Conservation (phyloP, 169 alveolate genomes). For the Plasmodium yoelii region DNA sequence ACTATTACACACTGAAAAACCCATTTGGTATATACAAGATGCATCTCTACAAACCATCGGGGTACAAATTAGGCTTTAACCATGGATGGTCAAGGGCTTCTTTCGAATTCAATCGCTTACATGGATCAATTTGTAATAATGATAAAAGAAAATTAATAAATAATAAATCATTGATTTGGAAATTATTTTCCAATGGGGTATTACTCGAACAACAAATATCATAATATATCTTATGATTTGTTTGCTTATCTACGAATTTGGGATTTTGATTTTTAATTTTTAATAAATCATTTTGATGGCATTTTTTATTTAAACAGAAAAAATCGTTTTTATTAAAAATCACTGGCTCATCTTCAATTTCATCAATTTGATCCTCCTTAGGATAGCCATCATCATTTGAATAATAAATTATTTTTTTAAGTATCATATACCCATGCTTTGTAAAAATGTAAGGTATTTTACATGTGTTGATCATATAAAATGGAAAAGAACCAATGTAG, state of each 20-base stretch:
- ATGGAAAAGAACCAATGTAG: constrained; percentile 87
- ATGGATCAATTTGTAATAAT: constrained; percentile 89
- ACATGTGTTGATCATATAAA: constrained; percentile 81
- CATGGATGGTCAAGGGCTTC: constrained; percentile 96
- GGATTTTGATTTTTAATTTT: constrained; percentile 7
- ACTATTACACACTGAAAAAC: no score
- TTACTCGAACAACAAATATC: constrained; percentile 75
- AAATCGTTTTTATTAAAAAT: constrained; percentile 69
- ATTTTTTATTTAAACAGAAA: constrained; percentile 56
- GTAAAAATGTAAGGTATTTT: constrained; percentile 71
- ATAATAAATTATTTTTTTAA: constrained; percentile 22
- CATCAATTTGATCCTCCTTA: constrained; percentile 54
- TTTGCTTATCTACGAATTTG: background rate
- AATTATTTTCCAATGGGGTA: constrained; percentile 39
- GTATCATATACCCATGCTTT: constrained; percentile 72
- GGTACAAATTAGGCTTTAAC: constrained; percentile 80
- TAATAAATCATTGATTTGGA: constrained; percentile 45
- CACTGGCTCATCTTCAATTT: constrained; percentile 60
- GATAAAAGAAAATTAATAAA: constrained; percentile 71
- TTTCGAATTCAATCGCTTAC: constrained; percentile 89
- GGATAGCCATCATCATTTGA: constrained; percentile 18
- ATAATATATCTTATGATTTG: constrained; percentile 37
- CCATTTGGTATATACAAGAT: no score
- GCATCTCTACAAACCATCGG: constrained; percentile 43
- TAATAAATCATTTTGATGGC: constrained; percentile 28